These are phyloP conservation scores for Phlebiopsis gigantea DNA, from an alignment of 768 basidiomycete genomes.

Conservation along the genomic window DNA sequence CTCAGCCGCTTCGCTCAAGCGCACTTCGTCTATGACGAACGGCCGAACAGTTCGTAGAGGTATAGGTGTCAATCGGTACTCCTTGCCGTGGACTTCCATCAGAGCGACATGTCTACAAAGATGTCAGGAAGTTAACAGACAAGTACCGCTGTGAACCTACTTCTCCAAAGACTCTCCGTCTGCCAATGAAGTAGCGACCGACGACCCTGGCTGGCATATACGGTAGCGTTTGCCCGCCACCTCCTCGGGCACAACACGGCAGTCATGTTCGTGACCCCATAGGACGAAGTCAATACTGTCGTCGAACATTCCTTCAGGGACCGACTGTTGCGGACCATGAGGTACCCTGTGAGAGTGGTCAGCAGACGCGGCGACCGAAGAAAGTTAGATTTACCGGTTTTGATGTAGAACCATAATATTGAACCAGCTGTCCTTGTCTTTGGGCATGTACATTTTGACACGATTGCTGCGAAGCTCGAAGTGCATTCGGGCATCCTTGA, in stretches of 20 bases:
- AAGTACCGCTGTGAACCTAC: conserved; percentile 35
- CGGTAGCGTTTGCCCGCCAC: conserved; percentile 90
- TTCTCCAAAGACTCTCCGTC: conserved; percentile 92
- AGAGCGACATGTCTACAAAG: conserved; percentile 80
- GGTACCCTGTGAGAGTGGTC: conserved; percentile 56
- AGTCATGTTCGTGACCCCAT: conserved; percentile 99
- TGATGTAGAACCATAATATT: conserved; percentile 93
- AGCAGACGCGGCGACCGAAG: background rate
- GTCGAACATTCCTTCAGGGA: conserved; percentile 97
- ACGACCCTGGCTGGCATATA: conserved; percentile 93
- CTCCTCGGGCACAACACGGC: conserved; percentile 83
- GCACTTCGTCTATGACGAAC: conserved; percentile 83
- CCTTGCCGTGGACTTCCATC: conserved; percentile 80
- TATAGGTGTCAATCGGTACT: conserved; percentile 82
- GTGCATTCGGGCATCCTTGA: conserved; percentile 95
- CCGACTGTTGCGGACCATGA: conserved; percentile 90
- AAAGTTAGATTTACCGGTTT: conserved; percentile 65
- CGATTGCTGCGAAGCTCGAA: conserved; percentile 91
- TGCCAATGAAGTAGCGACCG: conserved; percentile 89
- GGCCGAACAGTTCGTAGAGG: conserved; percentile 90
- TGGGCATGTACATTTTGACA: conserved; percentile 95
- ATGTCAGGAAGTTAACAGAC: background rate
- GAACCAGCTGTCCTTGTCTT: conserved; percentile 90
- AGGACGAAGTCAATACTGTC: conserved; percentile 90
- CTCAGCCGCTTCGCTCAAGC: conserved; percentile 72